Conservation (phyloP, 768 basidiomycete genomes). For the Asterophora parasitica region DNA sequence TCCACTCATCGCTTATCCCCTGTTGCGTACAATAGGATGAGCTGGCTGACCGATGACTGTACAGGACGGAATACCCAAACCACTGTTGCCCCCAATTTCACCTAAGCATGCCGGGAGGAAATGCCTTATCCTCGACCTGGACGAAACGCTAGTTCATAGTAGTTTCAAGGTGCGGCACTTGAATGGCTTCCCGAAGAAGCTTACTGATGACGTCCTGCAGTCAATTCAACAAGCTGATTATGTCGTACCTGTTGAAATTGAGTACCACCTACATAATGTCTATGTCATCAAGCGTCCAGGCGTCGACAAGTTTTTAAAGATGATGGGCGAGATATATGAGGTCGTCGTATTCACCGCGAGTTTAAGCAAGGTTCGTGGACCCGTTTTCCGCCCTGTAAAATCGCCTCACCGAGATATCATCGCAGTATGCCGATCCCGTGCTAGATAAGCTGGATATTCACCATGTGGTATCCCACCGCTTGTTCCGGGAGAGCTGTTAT, state of each 20-base stretch:
- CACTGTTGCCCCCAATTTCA: constrained; percentile 81
- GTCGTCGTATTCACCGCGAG: constrained; percentile 98
- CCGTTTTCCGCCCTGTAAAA: not conserved
- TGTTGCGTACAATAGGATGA: not conserved
- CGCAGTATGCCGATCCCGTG: constrained; percentile 95
- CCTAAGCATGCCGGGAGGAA: constrained; percentile 84
- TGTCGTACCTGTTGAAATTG: constrained; percentile 98
- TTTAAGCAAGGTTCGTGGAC: constrained; percentile 78
- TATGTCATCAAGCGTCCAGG: constrained; percentile 99
- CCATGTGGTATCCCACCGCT: constrained; percentile 86
- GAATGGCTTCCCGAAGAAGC: not conserved
- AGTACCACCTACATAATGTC: constrained; percentile 97
- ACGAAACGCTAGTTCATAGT: constrained; percentile 95
- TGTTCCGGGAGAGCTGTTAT: constrained; percentile 98
- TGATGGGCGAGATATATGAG: constrained; percentile 99
- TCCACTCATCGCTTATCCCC: not conserved
- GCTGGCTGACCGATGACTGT: constrained; percentile 7
- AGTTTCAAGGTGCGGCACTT: constrained; percentile 82
- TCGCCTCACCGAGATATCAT: constrained; percentile 10
- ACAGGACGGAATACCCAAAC: constrained; percentile 83
- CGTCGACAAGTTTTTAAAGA: constrained; percentile 93
- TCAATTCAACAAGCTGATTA: constrained; percentile 94
- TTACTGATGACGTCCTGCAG: constrained; percentile 36
- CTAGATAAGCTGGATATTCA: constrained; percentile 94
- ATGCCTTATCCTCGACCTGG: constrained; percentile 93